Evolutionary conservation across 1,284 basidiomycete species (phyloP), one percentile per base, ranked within the genome.

Genomic region (Heterobasidion irregulare): DNA sequence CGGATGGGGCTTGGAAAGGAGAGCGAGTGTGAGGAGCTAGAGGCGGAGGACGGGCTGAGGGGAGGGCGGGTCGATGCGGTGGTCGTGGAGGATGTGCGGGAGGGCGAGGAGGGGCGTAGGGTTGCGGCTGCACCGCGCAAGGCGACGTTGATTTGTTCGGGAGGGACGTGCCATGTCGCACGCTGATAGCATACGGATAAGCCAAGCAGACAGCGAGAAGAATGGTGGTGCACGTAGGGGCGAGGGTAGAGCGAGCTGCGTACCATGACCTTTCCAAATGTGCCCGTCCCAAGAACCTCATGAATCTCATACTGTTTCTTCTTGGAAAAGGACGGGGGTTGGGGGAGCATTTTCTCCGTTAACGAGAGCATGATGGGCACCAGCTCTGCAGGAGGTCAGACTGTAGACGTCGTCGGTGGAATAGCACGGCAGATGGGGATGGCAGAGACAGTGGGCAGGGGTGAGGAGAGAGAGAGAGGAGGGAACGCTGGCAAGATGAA

Each of bases 191-290:
- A 26, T 26, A 26, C 18, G 12, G 10, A 8, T 36, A 32, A 35
- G 36, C 16, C 2, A 38, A 41, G 38, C 10, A 41, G 38, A 41
- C 16, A 15, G 45, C 33, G 3, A 34, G 41, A 16, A 16, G 0
- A 6, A 18, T 8, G 35, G 38, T 53, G 41, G 53, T 53, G 54
- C 53, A 6, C 8, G 16, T 16, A 8, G 4, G 12, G 6, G 1
- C 16, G 41, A 4, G 41, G 26, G 18, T 18, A 7, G 26, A 13
- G 7, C 10, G 54, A 55, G n/a, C 67, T 54, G 74, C 80, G 74
- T 73, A 95, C 76, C 75, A 92, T 77, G 52, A 95, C 92, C 68
- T 91, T 90, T 43, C 92, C 92, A 69, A 94, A 95, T 0, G 89
- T 85, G 3, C 92, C 92, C 46, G 78, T 78, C 6, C 93, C 93